A percentile compares a stretch with the other conserved stretches of the same genome.
Conservation (phyloP, 2,329 filamentous ascomycete species). For the Monosporascus cannonballus region DNA sequence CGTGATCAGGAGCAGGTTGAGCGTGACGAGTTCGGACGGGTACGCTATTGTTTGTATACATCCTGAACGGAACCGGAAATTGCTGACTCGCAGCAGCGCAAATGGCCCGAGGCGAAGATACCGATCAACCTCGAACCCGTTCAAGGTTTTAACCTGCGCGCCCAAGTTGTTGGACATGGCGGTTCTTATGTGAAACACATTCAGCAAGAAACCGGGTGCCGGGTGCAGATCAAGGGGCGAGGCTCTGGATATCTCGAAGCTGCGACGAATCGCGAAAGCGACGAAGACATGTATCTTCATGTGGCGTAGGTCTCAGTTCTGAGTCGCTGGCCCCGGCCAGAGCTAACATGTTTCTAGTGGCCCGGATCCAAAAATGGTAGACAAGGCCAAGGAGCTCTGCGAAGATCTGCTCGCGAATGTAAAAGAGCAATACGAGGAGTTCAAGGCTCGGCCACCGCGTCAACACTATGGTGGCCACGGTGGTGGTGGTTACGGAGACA, state of each 20-base stretch:
- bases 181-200: slow-evolving; percentile 98
- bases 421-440: slow-evolving; percentile 81
- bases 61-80: not conserved
- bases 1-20: slow-evolving; percentile 77
- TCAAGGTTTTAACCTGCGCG: slow-evolving; percentile 90
- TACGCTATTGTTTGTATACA: slow-evolving; percentile 35
- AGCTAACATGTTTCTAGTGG: slow-evolving; percentile 52
- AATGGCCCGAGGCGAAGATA: slow-evolving; percentile 98
- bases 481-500: slow-evolving; percentile 35
- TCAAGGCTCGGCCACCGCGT: slow-evolving; percentile 76
- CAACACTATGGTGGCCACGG: slow-evolving; percentile 46
- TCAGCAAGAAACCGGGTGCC: slow-evolving; percentile 88
- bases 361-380: slow-evolving; percentile 79
- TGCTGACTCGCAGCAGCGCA: slow-evolving; percentile 56
- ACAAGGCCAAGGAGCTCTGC: slow-evolving; percentile 81
- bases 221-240: slow-evolving; percentile 96
- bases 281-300: slow-evolving; percentile 95
- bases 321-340: not conserved
- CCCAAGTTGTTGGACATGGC: slow-evolving; percentile 90
- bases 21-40: slow-evolving; percentile 83
- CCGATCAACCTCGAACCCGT: slow-evolving; percentile 86
- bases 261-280: slow-evolving; percentile 81
- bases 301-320: slow-evolving; percentile 63
- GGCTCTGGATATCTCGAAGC: slow-evolving; percentile 92
- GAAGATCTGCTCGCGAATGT: slow-evolving; percentile 84